These are phyloP conservation scores for Saccharomycopsis malanga DNA, from an alignment of 805 yeast species.

Conservation along the genomic window DNA sequence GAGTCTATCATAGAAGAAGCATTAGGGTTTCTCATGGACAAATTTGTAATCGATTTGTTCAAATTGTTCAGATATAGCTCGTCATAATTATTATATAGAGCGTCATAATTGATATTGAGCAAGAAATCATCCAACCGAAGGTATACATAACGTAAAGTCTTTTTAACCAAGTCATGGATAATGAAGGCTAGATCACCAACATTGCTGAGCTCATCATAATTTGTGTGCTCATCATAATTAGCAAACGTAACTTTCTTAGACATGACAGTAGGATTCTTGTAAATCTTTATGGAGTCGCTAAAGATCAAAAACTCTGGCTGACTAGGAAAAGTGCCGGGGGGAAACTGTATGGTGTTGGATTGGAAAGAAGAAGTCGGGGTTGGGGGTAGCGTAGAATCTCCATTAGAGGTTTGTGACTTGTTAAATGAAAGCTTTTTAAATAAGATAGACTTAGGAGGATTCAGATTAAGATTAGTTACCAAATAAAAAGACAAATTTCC, in stretches of 20 bases:
- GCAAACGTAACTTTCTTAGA: constrained; percentile 19
- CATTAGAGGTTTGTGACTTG: constrained; percentile 2
- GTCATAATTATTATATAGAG: constrained; percentile 13
- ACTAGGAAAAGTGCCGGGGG: constrained; percentile 19
- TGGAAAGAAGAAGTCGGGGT: not conserved
- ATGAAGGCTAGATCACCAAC: constrained; percentile 33
- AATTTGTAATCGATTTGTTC: constrained; percentile 10
- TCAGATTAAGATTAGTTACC: constrained; percentile 42
- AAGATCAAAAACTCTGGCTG: constrained; percentile 32
- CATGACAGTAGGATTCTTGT: constrained; percentile 1
- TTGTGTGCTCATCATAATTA: constrained; percentile 10
- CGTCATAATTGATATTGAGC: constrained; percentile 17
- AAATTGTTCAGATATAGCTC: constrained; percentile 6
- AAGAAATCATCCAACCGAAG: constrained; percentile 28
- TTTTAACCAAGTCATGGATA: constrained; percentile 38
- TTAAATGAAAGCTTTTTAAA: constrained; percentile 31
- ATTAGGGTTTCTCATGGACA: not conserved
- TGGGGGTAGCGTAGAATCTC: not conserved
- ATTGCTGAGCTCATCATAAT: constrained; percentile 12
- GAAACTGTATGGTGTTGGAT: constrained; percentile 5
- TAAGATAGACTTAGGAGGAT: constrained; percentile 49
- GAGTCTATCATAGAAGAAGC: not conserved
- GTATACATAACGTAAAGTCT: constrained; percentile 31
- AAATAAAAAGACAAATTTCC: constrained; percentile 41
- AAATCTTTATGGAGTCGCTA: constrained; percentile 27